Evolutionary conservation across 352 stramenopile genomes (phyloP), one percentile per base, ranked within the genome.

Genomic region (Globisporangium echinulatum): DNA sequence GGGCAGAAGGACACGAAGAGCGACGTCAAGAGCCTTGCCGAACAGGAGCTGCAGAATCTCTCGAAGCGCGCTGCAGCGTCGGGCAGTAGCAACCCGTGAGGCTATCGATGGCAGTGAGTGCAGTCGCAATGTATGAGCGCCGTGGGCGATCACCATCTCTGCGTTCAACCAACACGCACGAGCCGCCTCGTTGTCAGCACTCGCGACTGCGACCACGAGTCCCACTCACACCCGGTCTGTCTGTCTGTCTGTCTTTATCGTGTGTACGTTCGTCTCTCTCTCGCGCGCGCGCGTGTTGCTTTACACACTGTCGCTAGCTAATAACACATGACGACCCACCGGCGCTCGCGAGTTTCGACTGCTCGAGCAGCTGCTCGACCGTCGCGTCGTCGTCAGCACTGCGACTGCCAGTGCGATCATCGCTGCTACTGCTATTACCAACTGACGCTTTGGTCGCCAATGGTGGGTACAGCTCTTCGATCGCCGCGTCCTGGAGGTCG

Each of bases 391-490:
- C 68, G 13, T 62, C 67, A 13, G 44, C 56, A 0, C 39, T 42
- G 0, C 19, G n/a, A 6, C 11, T 38, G 33, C 55, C 70, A 40
- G 25, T 33, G 25, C 25, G 25, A 33, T 33, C 25, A 33, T 33
- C 2, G 25, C 25, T 33, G 3, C 25, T 33, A 33, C 25, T 33
- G 25, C 25, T 33, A 33, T 33, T 33, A 33, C 25, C 25, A 33
- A 33, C 25, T 33, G 25, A 33, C 25, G 60, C 63, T 19, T 72
- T 74, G 33, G 62, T 56, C 11, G 66, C 66, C 47, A 79, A 76
- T 36, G 84, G 83, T 7, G 85, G 85, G 57, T 91, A 95, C 38
- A 95, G 60, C 55, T 90, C 61, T 52, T 92, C 80, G 52, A 95
- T 88, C 11, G 70, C 59, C 39, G 88, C 60, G 7, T 82, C 59